Evolutionary conservation across 2,329 filamentous ascomycete species (phyloP).

Genomic region (Fusarium newnesense): DNA sequence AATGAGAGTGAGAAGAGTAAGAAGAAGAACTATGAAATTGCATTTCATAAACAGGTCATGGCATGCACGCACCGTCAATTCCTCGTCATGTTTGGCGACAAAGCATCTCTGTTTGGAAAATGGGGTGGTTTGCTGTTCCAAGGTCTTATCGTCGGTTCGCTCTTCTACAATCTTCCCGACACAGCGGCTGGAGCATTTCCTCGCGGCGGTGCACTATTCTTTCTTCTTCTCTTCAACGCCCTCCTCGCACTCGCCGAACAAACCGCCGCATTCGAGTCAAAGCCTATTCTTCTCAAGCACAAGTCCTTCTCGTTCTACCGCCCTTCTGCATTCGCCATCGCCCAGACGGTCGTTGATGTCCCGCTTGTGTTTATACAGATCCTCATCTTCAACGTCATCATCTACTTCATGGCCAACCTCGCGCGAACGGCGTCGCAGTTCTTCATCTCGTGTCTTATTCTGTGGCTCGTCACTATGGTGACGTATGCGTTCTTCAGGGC

Average conservation of each 20-base stretch:
- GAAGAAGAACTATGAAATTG: constrained; percentile 80
- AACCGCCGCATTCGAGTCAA: constrained; percentile 69
- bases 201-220: constrained; percentile 60
- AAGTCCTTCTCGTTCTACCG: constrained; percentile 77
- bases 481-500: constrained; percentile 70
- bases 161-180: constrained; percentile 76
- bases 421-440: constrained; percentile 73
- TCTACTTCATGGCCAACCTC: constrained; percentile 83
- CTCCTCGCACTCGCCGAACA: constrained; percentile 81
- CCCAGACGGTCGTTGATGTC: constrained; percentile 68
- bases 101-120: constrained; percentile 80
- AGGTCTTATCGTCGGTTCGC: constrained; percentile 77
- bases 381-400: constrained; percentile 73
- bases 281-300: constrained; percentile 76
- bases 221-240: constrained; percentile 63
- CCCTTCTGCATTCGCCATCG: constrained; percentile 66
- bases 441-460: constrained; percentile 72
- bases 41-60: constrained; percentile 76
- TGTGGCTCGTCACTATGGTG: constrained; percentile 66
- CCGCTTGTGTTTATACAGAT: constrained; percentile 71
- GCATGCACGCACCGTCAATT: constrained; percentile 80
- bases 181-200: constrained; percentile 73
- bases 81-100: constrained; percentile 81
- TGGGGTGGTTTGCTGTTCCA: constrained; percentile 82
- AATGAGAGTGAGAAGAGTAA: constrained; percentile 75